phyloP scores from a whole-genome alignment of 352 stramenopile species.

The Globisporangium alternatum region DNA sequence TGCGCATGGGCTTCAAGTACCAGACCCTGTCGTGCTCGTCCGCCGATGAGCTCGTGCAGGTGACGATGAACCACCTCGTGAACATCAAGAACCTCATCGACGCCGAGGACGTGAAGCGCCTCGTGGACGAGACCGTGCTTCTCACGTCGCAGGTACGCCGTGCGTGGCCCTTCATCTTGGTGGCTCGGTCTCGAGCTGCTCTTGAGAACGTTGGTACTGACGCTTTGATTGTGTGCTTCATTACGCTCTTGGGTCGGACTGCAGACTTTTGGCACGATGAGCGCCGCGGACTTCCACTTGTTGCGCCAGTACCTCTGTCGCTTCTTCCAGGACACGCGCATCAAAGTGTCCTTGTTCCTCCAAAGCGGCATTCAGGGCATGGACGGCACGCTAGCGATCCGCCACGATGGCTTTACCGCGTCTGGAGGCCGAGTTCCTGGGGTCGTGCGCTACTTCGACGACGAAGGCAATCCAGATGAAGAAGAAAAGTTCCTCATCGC shows the following conservation, averaged over 20 bases:
- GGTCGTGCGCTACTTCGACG: slow-evolving; percentile 64
- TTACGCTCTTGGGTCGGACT: not conserved
- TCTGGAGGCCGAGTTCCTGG: slow-evolving; percentile 67
- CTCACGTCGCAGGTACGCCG: slow-evolving; percentile 54
- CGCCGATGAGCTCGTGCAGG: slow-evolving; percentile 83
- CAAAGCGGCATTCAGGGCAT: slow-evolving; percentile 84
- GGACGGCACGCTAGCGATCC: slow-evolving; percentile 80
- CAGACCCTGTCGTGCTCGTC: slow-evolving; percentile 82
- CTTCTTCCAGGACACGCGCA: slow-evolving; percentile 90
- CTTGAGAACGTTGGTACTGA: not conserved
- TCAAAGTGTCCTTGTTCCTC: slow-evolving; percentile 91
- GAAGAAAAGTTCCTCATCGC: slow-evolving; percentile 66
- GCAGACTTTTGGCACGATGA: slow-evolving; percentile 64
- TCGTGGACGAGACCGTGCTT: slow-evolving; percentile 78
- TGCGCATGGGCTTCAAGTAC: slow-evolving; percentile 96
- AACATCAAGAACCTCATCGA: slow-evolving; percentile 77
- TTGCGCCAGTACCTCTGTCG: slow-evolving; percentile 84
- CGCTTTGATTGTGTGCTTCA: not conserved
- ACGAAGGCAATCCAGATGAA: slow-evolving; percentile 53
- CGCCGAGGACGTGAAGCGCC: slow-evolving; percentile 51
- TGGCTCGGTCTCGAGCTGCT: not conserved
- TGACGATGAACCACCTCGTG: slow-evolving; percentile 86
- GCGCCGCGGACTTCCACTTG: slow-evolving; percentile 67
- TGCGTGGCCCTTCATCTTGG: no score
- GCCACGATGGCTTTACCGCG: slow-evolving; percentile 71